Evolutionary conservation across 495 filamentous ascomycete species (phyloP).

Genomic region (Amphirosellinia nigrospora): DNA sequence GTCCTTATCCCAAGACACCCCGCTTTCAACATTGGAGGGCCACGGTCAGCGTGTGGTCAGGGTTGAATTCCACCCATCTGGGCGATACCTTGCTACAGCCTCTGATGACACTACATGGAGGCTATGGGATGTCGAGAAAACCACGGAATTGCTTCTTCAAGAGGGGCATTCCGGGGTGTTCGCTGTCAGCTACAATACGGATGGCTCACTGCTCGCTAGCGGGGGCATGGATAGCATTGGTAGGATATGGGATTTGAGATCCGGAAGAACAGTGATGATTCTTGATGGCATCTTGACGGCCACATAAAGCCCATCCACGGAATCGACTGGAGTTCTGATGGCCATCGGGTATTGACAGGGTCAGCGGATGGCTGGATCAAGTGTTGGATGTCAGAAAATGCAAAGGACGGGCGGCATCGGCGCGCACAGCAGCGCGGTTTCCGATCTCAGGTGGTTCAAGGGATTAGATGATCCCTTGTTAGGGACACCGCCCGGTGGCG

Average conservation of each 20-base stretch:
- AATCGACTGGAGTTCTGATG: constrained; percentile 90
- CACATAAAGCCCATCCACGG: constrained; percentile 94
- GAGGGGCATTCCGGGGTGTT: constrained; percentile 97
- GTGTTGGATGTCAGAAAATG: constrained; percentile 93
- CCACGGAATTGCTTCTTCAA: constrained; percentile 83
- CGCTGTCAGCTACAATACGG: constrained; percentile 82
- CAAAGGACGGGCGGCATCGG: constrained; percentile 82
- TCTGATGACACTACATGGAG: constrained; percentile 98
- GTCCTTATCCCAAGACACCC: constrained; percentile 83
- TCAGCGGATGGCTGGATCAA: constrained; percentile 97
- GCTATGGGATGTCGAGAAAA: constrained; percentile 90
- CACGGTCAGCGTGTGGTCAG: constrained; percentile 88
- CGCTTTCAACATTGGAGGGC: constrained; percentile 80
- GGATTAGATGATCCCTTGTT: constrained; percentile 68
- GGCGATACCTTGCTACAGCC: constrained; percentile 87
- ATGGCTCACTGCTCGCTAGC: constrained; percentile 88
- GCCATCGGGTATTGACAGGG: constrained; percentile 84
- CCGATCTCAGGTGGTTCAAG: constrained; percentile 93
- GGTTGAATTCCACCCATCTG: constrained; percentile 93
- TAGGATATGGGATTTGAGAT: constrained; percentile 94
- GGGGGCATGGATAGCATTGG: constrained; percentile 94
- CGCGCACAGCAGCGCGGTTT: constrained; percentile 89
- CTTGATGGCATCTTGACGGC: constrained; percentile 80
- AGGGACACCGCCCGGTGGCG: constrained; percentile 62
- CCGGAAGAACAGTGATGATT: constrained; percentile 94